Base-by-base conservation (phyloP, 306 rosid genomes). In the Adenanthera pavonina region DNA sequence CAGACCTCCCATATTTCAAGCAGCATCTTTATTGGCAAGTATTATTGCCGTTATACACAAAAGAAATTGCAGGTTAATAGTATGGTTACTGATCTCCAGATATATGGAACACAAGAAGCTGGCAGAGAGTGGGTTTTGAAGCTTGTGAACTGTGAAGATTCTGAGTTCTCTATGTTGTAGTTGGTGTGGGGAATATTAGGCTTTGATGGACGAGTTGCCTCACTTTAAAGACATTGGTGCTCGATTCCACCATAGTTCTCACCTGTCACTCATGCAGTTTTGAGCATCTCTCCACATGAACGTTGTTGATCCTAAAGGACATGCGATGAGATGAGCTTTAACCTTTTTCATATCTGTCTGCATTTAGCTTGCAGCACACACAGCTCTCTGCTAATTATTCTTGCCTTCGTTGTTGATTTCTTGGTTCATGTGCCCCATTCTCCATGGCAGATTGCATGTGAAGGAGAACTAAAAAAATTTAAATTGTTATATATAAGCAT, bases 1-100 rank as follows among this genome's bases (percentile, higher is more conserved):
- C 80, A 92, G 99, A 87, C 89, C 91, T 48, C 86, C 97, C 67
- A 84, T 87, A 81, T 92, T 79, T 89, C 95, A 43, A 41, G 73
- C 47, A 8, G 19, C 30, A 11, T 69, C 9, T 69, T 44, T 41
- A 40, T 10, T 19, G 16, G 6, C 8, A 17, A 68, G 72, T 14
- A 13, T 64, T 64, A 16, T 34, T 62, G 69, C 69, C 11, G n/a
- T n/a, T n/a, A n/a, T n/a, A n/a, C 33, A 17, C 20, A 1, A 7
- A 10, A 66, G 49, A 66, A 66, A 16, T 6, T 17, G 33, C 38
- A 67, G 16, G 20, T 16, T 38, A 12, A 66, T 3, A 8, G 6
- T 9, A 16, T 41, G 34, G 33, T 34, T n/a, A 38, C 46, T 65
- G 47, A 12, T 51, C 48, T 8, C 12, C 11, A 51, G 56, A 3